Evolutionary conservation across 495 filamentous ascomycete genomes (phyloP).

Genomic region (Pseudotulostoma volvatum): DNA sequence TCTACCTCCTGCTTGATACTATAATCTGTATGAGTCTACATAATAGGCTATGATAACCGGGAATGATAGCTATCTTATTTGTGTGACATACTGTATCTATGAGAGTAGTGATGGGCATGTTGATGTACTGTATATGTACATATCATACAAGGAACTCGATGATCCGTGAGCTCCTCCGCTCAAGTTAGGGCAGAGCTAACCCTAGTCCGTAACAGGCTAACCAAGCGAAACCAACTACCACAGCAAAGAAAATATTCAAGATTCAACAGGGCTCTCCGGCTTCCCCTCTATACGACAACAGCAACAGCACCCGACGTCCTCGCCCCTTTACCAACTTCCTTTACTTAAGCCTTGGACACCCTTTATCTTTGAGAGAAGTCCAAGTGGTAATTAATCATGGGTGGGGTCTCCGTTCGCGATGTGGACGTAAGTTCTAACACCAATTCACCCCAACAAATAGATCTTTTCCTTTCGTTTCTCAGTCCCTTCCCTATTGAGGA

Average conservation of each 20-base stretch:
- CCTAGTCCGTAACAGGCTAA: not conserved
- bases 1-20: too few species aligned
- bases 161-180: too few species aligned
- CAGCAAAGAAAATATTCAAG: slow-evolving; percentile 3
- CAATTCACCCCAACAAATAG: too few species aligned
- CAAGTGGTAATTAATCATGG: slow-evolving; percentile 48
- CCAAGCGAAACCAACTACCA: slow-evolving; percentile 6
- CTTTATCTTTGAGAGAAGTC: slow-evolving; percentile 8
- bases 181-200: too few species aligned
- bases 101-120: too few species aligned
- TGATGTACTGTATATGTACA: too few species aligned
- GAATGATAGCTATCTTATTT: too few species aligned
- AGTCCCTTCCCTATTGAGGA: not conserved
- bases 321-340: not conserved
- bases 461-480: not conserved
- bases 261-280: not conserved
- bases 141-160: too few species aligned
- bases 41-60: too few species aligned
- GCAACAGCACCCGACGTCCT: not conserved
- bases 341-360: slow-evolving; percentile 1
- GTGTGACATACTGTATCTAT: too few species aligned
- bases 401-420: slow-evolving; percentile 76
- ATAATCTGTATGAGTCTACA: too few species aligned
- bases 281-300: not conserved
- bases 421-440: slow-evolving; percentile 86